Percentiles rank a stretch among this genome's conserved stretches.
These are phyloP conservation scores for Pilatotrama ljubarskyi DNA, from an alignment of 768 basidiomycete species.

Conservation along the genomic window DNA sequence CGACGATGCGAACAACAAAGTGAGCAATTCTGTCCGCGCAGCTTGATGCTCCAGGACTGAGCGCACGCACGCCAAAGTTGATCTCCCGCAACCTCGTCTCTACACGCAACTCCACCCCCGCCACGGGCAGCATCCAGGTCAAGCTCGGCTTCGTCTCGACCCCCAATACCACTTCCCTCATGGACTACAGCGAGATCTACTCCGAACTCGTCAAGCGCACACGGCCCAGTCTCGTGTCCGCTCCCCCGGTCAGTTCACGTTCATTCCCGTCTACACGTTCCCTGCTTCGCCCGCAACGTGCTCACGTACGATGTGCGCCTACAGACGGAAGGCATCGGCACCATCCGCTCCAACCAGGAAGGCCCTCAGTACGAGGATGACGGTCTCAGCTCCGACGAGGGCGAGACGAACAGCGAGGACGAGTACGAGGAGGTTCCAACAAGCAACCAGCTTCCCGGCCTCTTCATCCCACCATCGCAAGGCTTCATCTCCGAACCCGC, in stretches of 20 bases:
- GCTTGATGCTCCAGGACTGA: conserved; percentile 26
- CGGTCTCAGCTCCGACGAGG: conserved; percentile 62
- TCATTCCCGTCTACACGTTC: background rate
- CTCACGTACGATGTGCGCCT: background rate
- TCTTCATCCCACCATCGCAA: conserved; percentile 18
- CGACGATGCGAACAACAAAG: conserved; percentile 68
- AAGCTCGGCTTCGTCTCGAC: conserved; percentile 60
- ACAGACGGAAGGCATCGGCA: conserved; percentile 86
- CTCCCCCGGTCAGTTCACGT: conserved; percentile 63
- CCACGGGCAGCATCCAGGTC: conserved; percentile 55
- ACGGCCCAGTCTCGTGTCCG: conserved; percentile 67
- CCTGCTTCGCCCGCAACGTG: background rate
- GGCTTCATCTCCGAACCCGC: background rate
- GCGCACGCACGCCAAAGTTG: conserved; percentile 37
- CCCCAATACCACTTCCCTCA: conserved; percentile 42
- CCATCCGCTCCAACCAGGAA: conserved; percentile 61
- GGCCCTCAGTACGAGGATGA: conserved; percentile 71
- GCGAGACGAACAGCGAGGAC: conserved; percentile 38
- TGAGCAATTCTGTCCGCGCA: conserved; percentile 35
- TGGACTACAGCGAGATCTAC: conserved; percentile 63
- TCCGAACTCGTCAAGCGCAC: conserved; percentile 62
- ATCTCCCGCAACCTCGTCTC: conserved; percentile 48
- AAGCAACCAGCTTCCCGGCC: conserved; percentile 32
- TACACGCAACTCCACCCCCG: conserved; percentile 45
- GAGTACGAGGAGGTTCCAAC: conserved; percentile 33